phyloP scores from a whole-genome alignment of 768 basidiomycete genomes.

The Sistotremastrum suecicum region DNA sequence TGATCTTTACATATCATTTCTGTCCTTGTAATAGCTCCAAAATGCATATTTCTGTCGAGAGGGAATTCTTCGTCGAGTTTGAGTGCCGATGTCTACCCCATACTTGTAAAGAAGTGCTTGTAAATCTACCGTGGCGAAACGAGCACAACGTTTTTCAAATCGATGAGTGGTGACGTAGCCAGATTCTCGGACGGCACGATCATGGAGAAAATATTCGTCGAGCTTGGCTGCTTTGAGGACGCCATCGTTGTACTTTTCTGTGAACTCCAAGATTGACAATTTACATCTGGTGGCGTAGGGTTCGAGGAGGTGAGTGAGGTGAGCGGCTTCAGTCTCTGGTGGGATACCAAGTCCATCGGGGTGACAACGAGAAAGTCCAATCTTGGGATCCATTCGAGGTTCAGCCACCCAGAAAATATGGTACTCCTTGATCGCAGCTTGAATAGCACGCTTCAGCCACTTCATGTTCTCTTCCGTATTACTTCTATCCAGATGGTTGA shows the following conservation, averaged over 20 bases:
- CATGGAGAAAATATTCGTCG: constrained; percentile 96
- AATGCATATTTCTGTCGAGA: too few relatives aligned
- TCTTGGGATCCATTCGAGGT: constrained; percentile 88
- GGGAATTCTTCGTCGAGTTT: constrained; percentile 88
- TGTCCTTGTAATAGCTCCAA: too few relatives aligned
- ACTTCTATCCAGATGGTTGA: constrained; percentile 84
- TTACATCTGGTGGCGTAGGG: constrained; percentile 88
- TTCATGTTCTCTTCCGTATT: constrained; percentile 65
- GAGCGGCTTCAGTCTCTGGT: constrained; percentile 94
- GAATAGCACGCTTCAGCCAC: constrained; percentile 93
- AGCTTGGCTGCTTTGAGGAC: constrained; percentile 71
- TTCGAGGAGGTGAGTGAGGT: constrained; percentile 95
- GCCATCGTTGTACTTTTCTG: constrained; percentile 87
- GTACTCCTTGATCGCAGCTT: constrained; percentile 97
- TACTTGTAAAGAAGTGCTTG: constrained; percentile 97
- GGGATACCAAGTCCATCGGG: constrained; percentile 92
- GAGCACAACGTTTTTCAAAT: constrained; percentile 94
- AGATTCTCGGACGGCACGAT: constrained; percentile 90
- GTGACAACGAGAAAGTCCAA: constrained; percentile 86
- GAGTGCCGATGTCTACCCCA: constrained; percentile 96
- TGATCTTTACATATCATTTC: too few relatives aligned
- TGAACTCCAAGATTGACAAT: constrained; percentile 89
- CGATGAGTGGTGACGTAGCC: constrained; percentile 96
- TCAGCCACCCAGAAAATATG: constrained; percentile 94
- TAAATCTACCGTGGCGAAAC: constrained; percentile 91